These are phyloP conservation scores for Ammopiptanthus mongolicus DNA, from an alignment of 306 rosid species.

Conservation along the genomic window DNA sequence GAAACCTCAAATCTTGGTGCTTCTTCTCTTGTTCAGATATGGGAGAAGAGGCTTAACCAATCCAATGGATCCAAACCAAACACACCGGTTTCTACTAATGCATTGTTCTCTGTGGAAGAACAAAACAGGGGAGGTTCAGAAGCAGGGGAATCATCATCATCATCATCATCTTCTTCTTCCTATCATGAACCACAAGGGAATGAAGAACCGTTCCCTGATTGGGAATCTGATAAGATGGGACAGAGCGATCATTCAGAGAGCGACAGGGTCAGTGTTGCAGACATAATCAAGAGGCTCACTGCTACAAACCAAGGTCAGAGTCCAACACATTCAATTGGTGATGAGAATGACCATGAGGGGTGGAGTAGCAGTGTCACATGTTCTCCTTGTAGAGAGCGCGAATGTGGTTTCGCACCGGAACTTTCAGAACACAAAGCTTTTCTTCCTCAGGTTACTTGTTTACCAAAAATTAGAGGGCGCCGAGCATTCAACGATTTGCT, in stretches of 20 bases:
- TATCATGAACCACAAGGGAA: conserved; percentile 1
- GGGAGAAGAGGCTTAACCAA: conserved; percentile 78
- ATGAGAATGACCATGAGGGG: conserved; percentile 43
- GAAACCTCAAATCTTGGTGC: conserved; percentile 47
- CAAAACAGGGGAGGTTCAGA: conserved; percentile 7
- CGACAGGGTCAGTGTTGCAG: conserved; percentile 63
- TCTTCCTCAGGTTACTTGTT: conserved; percentile 19
- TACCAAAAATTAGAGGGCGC: conserved; percentile 68
- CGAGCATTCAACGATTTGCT: conserved; percentile 65
- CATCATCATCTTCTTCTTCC: background rate
- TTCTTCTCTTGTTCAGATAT: conserved; percentile 79
- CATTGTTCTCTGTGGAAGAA: conserved; percentile 17
- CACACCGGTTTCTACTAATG: background rate
- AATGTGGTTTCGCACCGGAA: conserved; percentile 6
- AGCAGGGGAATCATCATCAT: conserved; percentile 40
- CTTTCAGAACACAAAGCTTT: conserved; percentile 25
- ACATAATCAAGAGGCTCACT: conserved; percentile 59
- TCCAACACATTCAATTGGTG: background rate
- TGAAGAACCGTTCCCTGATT: conserved; percentile 39
- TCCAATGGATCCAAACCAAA: conserved; percentile 18
- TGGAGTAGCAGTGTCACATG: conserved; percentile 10
- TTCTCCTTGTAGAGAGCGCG: conserved; percentile 37
- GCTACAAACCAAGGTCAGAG: conserved; percentile 31
- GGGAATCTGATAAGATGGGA: conserved; percentile 37
- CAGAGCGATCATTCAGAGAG: conserved; percentile 35